These are phyloP conservation scores for Meira miltonrushii DNA, from an alignment of 1,284 basidiomycete genomes.

Conservation along the genomic window DNA sequence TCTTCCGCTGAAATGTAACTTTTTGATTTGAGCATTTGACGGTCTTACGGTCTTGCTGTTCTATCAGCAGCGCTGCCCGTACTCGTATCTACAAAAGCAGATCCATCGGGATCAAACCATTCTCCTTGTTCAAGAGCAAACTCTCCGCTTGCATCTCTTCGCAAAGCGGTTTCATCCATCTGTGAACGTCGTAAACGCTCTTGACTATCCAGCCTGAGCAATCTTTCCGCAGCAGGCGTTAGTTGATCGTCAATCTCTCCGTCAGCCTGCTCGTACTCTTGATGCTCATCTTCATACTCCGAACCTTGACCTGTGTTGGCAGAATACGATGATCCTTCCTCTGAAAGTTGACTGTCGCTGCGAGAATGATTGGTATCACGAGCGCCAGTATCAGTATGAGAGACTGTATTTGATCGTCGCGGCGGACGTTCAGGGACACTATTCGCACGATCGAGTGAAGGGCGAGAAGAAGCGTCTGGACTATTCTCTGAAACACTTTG, in stretches of 20 bases:
- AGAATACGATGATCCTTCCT: background rate
- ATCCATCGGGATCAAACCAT: conserved; percentile 36
- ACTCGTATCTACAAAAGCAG: conserved; percentile 18
- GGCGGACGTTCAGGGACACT: background rate
- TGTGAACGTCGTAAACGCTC: background rate
- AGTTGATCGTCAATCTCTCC: background rate
- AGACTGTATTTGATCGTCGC: background rate
- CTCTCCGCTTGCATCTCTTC: background rate
- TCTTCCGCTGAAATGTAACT: background rate
- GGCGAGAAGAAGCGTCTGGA: background rate
- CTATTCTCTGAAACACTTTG: background rate
- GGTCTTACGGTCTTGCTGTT: background rate
- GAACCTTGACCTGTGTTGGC: background rate
- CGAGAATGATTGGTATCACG: background rate
- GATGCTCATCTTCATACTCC: conserved; percentile 7
- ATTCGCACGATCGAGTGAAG: background rate
- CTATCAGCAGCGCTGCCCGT: background rate
- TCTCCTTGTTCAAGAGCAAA: conserved; percentile 18
- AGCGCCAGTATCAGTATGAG: background rate
- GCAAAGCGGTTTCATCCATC: conserved; percentile 2
- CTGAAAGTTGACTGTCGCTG: background rate
- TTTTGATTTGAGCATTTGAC: background rate
- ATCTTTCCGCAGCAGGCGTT: background rate
- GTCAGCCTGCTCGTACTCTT: background rate
- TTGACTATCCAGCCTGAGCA: background rate